Evolutionary conservation across 352 stramenopile genomes (phyloP), one percentile per base, ranked within the genome.

Genomic region (Phytopythium chamaehyphon): DNA sequence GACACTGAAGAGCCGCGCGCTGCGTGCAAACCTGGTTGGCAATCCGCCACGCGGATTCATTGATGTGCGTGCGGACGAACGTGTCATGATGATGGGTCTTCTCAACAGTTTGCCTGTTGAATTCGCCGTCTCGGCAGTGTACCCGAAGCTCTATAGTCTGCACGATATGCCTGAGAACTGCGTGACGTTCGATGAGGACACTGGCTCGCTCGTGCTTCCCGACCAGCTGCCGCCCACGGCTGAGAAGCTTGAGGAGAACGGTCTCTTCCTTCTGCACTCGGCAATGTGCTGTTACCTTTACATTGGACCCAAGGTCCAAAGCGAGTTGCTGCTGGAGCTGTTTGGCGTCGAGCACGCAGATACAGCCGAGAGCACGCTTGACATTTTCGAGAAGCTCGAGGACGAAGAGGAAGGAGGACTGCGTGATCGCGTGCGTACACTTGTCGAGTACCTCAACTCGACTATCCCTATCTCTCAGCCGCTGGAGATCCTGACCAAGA

Each of bases 221-320:
- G 63, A 66, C 28, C 77, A 92, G 40, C 71, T 93, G 51, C 74
- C 82, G 19, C 78, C 84, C 19, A 95, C 87, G 14, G 83, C 85
- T 28, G 84, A 95, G 64, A 93, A 95, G 48, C 62, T 96, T 46
- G 79, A 86, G 21, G 85, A 94, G 37, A 66, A 85, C 46, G 88
- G 85, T 10, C 77, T 96, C 47, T 96, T 95, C 66, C 55, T 96
- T 51, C 51, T 96, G 28, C 86, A 96, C 62, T 90, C 76, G 37
- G 80, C 82, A 21, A 92, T 90, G 67, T 86, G 74, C 64, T 87
- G 88, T 52, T 92, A 93, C 64, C 72, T 96, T 40, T 96, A 96
- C 69, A 83, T 96, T 55, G 85, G 85, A 1, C 78, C 78, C 12
- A 83, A 83, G 45, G 84, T 64, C 7, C 66, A 73, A 19, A 59